Evolutionary conservation across 2,329 filamentous ascomycete genomes (phyloP).

Genomic region (Onygena corvina): DNA sequence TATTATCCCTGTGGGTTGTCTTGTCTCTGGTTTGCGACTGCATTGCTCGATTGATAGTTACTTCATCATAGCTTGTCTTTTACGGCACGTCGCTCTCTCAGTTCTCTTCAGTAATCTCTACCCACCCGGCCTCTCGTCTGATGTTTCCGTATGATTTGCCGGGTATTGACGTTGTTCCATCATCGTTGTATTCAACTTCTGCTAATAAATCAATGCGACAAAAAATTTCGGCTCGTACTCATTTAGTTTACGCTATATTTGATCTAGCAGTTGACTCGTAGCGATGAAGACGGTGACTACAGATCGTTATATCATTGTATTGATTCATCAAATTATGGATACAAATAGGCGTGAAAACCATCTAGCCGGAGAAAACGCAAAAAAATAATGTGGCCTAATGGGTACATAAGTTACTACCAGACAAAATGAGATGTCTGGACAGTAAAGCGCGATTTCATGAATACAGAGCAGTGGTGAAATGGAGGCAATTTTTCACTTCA

Average conservation of each 20-base stretch:
- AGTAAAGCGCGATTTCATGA: neutral
- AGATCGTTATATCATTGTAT: neutral
- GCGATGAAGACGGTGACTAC: neutral
- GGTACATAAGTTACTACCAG: neutral
- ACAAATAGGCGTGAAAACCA: neutral
- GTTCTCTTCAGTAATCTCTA: neutral
- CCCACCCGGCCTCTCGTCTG: no score
- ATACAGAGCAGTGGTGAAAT: neutral
- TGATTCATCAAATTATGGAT: slow-evolving; percentile 1
- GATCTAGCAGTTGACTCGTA: no score
- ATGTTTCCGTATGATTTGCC: no score
- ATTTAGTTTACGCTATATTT: no score
- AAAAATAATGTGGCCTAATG: neutral
- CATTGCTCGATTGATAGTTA: neutral
- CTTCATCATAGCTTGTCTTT: neutral
- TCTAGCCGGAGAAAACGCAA: neutral
- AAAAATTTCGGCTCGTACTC: no score
- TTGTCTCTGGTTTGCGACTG: neutral
- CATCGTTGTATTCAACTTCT: no score
- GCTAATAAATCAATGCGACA: no score
- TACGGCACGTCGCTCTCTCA: neutral
- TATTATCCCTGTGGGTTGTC: neutral
- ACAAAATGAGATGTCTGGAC: neutral
- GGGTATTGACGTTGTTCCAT: neutral
- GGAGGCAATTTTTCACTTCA: neutral